Percentiles rank a stretch among this genome's conserved stretches.
Evolutionary conservation across 1,139 yeast genomes (phyloP).

Genomic region (Arxiozyma telluris): DNA sequence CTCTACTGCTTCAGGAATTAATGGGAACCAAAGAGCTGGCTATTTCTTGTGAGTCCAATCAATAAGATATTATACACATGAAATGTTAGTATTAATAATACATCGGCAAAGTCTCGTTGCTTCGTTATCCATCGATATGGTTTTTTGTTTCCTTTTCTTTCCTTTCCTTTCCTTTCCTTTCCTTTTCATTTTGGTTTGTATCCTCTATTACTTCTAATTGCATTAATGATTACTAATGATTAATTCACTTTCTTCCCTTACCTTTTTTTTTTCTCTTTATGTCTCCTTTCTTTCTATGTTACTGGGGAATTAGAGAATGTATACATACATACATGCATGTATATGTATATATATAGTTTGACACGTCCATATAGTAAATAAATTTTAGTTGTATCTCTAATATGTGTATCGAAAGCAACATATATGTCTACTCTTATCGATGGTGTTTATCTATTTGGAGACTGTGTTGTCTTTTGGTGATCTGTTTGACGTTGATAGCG

Average conservation of each 20-base stretch:
- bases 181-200: no score
- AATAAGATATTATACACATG: neutral
- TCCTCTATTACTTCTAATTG: neutral
- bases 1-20: constrained; percentile 3
- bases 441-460: no score
- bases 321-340: no score
- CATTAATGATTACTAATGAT: neutral
- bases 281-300: neutral
- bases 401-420: no score
- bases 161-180: no score
- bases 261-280: neutral
- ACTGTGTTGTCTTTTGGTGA: no score
- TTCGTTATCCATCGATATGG: neutral
- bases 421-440: neutral
- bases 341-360: no score
- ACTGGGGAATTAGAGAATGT: neutral
- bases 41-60: constrained; percentile 23
- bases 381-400: neutral
- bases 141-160: no score
- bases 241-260: neutral
- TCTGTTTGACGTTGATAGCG: no score
- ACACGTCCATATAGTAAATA: neutral
- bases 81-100: no score
- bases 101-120: neutral
- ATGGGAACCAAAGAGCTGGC: constrained; percentile 27